Evolutionary conservation across 495 filamentous ascomycete species (phyloP), one percentile per base, ranked within the genome.

Genomic region (Lentithecium fluviatile): DNA sequence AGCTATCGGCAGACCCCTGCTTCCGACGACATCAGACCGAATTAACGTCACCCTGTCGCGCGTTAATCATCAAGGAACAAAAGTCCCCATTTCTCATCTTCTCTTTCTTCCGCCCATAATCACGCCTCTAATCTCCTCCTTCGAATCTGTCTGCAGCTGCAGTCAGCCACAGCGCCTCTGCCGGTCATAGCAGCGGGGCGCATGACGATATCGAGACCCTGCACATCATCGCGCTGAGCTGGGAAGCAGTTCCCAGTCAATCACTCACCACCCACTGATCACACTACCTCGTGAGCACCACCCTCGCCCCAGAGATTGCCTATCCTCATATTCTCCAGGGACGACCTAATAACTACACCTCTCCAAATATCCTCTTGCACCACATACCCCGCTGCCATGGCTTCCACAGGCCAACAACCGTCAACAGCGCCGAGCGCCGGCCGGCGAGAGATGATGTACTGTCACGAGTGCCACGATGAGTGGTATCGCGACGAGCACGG

Each of bases 401-500:
- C 61, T 54, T 37, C 57, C 11, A 32, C 19, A 2, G 20, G 13
- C 37, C 60, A 57, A 37, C 47, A 67, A 32, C 32, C 52, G 26
- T 24, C 58, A 12, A 40, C 26, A 15, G 19, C 47, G 55, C 40
- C 15, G n/a, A 49, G 25, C 20, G 34, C 63, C 15, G 51, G 45
- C 47, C 42, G 45, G 24, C 65, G 65, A 47, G 65, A 68, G 29
- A 64, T 90, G 20, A 84, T 96, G 46, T 89, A 80, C 68, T 98
- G 94, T 71, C 90, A 97, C 72, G 66, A 74, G 34, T 97, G 94
- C 77, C 66, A 79, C 37, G 77, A 86, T 45, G 87, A 96, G 66
- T 97, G 89, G 90, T 86, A 83, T 59, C 77, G 81, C 52, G 82
- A 88, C 66, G 79, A 87, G 55, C 76, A 79, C 62, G 82, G 80